A percentile compares a stretch with the other conserved stretches of the same genome.
Conservation (phyloP, 768 basidiomycete species). For the Mycena chlorophos region DNA sequence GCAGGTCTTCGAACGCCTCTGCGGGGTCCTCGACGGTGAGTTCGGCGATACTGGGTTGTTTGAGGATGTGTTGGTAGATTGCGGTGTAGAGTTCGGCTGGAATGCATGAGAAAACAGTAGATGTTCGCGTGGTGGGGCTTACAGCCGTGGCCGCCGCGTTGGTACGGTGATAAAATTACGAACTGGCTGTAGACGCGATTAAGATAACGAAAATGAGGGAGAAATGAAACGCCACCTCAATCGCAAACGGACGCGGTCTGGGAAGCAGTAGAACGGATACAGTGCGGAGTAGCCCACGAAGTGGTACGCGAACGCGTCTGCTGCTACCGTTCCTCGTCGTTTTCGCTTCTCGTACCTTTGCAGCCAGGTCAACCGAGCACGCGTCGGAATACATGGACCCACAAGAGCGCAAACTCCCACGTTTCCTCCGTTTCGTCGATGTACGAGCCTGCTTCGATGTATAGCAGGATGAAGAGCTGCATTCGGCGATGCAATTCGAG, state of each 20-base stretch:
- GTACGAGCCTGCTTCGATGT: slow-evolving; percentile 94
- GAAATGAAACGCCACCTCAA: slow-evolving; percentile 59
- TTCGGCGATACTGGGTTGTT: slow-evolving; percentile 74
- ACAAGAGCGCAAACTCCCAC: slow-evolving; percentile 94
- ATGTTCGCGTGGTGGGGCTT: slow-evolving; percentile 30
- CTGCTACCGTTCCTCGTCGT: slow-evolving; percentile 47
- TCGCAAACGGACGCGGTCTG: slow-evolving; percentile 84
- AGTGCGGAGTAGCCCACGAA: slow-evolving; percentile 93
- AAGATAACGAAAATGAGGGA: not conserved
- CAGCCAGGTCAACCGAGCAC: not conserved
- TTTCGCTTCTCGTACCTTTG: slow-evolving; percentile 83
- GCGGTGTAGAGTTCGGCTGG: slow-evolving; percentile 85
- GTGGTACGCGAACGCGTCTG: slow-evolving; percentile 70
- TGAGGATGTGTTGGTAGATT: slow-evolving; percentile 75
- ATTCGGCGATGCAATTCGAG: slow-evolving; percentile 87
- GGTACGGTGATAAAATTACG: slow-evolving; percentile 87
- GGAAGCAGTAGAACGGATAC: slow-evolving; percentile 95
- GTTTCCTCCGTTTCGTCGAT: slow-evolving; percentile 90
- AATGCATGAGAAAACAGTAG: not conserved
- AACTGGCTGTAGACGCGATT: slow-evolving; percentile 68
- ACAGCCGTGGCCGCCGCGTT: slow-evolving; percentile 90
- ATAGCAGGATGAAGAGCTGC: slow-evolving; percentile 92
- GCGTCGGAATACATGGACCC: slow-evolving; percentile 31
- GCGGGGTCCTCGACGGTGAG: slow-evolving; percentile 97
- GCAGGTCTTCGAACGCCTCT: slow-evolving; percentile 94